Evolutionary conservation across 768 basidiomycete genomes (phyloP).

Genomic region (Lactarius pseudohatsudake): DNA sequence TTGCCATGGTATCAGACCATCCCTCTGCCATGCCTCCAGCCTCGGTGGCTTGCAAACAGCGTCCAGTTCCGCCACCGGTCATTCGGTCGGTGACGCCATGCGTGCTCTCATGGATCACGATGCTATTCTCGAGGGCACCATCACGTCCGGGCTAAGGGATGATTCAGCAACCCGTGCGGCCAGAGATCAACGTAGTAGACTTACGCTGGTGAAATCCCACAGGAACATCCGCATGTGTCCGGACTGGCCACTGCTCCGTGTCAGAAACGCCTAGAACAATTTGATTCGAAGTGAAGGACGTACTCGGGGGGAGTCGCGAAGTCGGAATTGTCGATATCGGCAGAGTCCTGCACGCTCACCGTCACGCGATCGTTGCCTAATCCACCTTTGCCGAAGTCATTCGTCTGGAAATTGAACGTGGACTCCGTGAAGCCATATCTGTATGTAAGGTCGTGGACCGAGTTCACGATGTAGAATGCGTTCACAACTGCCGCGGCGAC

Average conservation of each 20-base stretch:
- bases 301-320: conserved; percentile 49
- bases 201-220: conserved; percentile 34
- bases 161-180: background rate
- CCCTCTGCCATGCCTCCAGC: conserved; percentile 70
- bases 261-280: background rate
- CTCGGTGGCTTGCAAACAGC: conserved; percentile 63
- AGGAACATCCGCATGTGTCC: conserved; percentile 48
- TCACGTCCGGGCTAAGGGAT: conserved; percentile 54
- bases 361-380: conserved; percentile 50
- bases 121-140: conserved; percentile 63
- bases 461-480: conserved; percentile 61
- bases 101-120: conserved; percentile 48
- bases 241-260: conserved; percentile 35
- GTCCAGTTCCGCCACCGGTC: conserved; percentile 54
- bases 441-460: conserved; percentile 53
- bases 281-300: conserved; percentile 24
- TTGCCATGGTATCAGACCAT: conserved; percentile 52
- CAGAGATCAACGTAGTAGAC: conserved; percentile 22
- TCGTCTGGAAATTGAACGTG: conserved; percentile 59
- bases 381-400: conserved; percentile 55
- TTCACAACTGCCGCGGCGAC: conserved; percentile 55
- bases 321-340: conserved; percentile 45
- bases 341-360: conserved; percentile 50
- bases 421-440: conserved; percentile 60
- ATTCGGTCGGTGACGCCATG: conserved; percentile 40